Evolutionary conservation across 257 asterid genomes (phyloP).

Genomic region (Petrea volubilis): DNA sequence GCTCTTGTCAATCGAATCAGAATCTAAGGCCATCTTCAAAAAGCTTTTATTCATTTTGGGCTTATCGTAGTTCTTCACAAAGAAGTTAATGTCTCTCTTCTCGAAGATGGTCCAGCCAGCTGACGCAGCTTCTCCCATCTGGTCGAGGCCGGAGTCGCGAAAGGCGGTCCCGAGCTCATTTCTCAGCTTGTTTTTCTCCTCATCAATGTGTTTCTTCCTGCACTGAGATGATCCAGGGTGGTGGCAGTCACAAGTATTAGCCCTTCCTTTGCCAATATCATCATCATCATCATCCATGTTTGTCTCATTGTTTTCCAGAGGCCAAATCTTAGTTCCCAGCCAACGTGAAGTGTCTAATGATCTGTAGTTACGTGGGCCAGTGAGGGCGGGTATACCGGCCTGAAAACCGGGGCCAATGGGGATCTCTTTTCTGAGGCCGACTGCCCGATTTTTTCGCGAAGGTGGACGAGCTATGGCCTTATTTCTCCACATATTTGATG

Average conservation of each 20-base stretch:
- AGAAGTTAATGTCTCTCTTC: constrained; percentile 11
- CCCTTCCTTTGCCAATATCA: constrained; percentile 28
- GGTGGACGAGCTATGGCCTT: neutral
- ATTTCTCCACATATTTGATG: neutral
- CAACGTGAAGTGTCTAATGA: constrained; percentile 16
- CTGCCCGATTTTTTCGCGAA: neutral
- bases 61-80: no score
- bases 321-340: constrained; percentile 31
- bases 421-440: neutral
- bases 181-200: constrained; percentile 21
- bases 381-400: constrained; percentile 25
- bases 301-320: neutral
- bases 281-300: neutral
- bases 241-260: constrained; percentile 8
- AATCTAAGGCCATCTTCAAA: constrained; percentile 23
- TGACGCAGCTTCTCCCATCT: constrained; percentile 32
- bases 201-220: constrained; percentile 17
- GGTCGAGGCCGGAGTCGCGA: constrained; percentile 25
- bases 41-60: constrained; percentile 14
- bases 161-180: constrained; percentile 32
- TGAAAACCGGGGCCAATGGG: constrained; percentile 32
- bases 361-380: neutral
- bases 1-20: constrained; percentile 15
- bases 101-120: constrained; percentile 26
- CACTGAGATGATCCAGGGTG: constrained; percentile 27